Evolutionary conservation across 192 early-diverging fungal genomes (phyloP).

Genomic region (Powellomyces hirtus): DNA sequence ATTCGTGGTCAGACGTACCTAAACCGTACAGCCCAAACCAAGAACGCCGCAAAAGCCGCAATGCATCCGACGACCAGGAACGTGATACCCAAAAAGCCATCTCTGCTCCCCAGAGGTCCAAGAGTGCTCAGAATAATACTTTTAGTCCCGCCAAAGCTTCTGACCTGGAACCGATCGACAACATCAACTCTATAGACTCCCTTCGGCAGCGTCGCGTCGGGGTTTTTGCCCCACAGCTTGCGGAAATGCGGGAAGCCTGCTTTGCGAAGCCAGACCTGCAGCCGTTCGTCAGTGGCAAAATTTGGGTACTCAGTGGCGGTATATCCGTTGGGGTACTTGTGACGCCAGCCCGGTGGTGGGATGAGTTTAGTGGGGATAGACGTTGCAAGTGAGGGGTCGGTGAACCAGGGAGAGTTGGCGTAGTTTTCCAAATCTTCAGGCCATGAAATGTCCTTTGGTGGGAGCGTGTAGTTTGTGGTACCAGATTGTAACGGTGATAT

Average conservation of each 20-base stretch:
- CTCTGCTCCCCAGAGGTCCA: conserved; percentile 84
- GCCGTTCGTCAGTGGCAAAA: conserved; percentile 68
- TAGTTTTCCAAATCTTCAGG: conserved; percentile 74
- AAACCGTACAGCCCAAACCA: conserved; percentile 1
- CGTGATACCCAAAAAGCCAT: conserved; percentile 83
- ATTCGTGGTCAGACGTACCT: neutral
- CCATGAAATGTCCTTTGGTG: conserved; percentile 82
- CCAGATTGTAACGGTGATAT: neutral
- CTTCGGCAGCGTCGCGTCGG: conserved; percentile 46
- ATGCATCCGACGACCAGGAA: conserved; percentile 73
- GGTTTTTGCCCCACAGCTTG: conserved; percentile 83
- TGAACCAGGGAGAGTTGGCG: conserved; percentile 34
- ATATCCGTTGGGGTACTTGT: conserved; percentile 48
- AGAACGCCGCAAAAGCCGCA: conserved; percentile 25
- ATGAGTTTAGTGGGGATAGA: conserved; percentile 50
- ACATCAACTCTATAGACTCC: conserved; percentile 78
- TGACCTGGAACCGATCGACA: conserved; percentile 59
- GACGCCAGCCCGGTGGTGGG: conserved; percentile 87
- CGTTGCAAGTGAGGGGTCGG: conserved; percentile 27
- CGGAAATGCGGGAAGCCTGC: conserved; percentile 94
- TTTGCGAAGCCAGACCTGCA: conserved; percentile 99
- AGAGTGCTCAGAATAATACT: conserved; percentile 77
- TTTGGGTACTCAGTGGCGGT: conserved; percentile 59
- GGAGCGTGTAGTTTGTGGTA: conserved; percentile 46
- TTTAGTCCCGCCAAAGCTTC: conserved; percentile 80